phyloP scores from a whole-genome alignment of 2,329 filamentous ascomycete species.

The Fusarium drepaniforme region DNA sequence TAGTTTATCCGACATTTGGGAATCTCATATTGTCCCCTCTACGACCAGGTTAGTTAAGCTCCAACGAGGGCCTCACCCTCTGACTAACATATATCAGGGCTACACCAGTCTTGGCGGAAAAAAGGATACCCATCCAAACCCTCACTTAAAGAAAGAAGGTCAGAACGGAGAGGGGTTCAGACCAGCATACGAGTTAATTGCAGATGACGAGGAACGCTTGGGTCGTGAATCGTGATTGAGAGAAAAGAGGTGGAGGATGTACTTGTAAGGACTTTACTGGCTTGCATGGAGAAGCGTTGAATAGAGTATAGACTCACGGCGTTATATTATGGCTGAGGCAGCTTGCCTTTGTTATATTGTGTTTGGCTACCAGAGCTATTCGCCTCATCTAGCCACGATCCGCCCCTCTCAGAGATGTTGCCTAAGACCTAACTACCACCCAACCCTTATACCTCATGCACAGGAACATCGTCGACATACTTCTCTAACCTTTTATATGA shows the following conservation, averaged over 20 bases:
- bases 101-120: slow-evolving; percentile 95
- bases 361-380: neutral
- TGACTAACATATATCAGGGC: slow-evolving; percentile 56
- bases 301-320: slow-evolving; percentile 38
- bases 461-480: slow-evolving; percentile 6
- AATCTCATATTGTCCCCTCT: slow-evolving; percentile 87
- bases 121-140: slow-evolving; percentile 91
- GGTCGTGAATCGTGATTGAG: slow-evolving; percentile 70
- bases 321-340: slow-evolving; percentile 17
- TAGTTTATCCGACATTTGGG: slow-evolving; percentile 84
- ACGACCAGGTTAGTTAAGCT: slow-evolving; percentile 66
- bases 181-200: slow-evolving; percentile 81
- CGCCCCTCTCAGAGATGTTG: neutral
- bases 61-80: neutral
- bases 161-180: slow-evolving; percentile 62
- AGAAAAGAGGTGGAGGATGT: slow-evolving; percentile 9
- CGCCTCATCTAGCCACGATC: neutral
- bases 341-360: neutral
- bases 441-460: neutral
- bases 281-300: slow-evolving; percentile 19
- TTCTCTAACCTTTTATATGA: slow-evolving; percentile 15
- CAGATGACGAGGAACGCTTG: slow-evolving; percentile 83
- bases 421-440: neutral
- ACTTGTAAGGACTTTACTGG: slow-evolving; percentile 24
- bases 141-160: slow-evolving; percentile 52